Evolutionary conservation across 169 alveolate genomes (phyloP).

Genomic region (Plasmodium vinckei): DNA sequence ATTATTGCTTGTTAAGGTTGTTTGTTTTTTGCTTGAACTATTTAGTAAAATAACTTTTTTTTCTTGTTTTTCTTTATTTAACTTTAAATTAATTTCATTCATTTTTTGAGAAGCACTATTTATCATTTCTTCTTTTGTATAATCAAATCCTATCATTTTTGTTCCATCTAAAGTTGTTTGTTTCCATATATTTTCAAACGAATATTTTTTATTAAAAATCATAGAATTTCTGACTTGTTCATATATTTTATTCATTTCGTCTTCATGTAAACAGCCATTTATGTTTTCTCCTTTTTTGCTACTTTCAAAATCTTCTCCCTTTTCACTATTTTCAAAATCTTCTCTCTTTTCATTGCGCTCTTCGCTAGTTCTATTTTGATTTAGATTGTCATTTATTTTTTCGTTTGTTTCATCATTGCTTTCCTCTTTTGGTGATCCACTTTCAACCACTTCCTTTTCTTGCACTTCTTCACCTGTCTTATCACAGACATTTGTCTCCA

Average conservation of each 20-base stretch:
- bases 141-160: constrained; percentile 40
- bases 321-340: background rate
- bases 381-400: background rate
- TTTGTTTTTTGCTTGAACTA: background rate
- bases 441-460: background rate
- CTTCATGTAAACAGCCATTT: constrained; percentile 3
- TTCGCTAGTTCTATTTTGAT: background rate
- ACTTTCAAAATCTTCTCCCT: background rate
- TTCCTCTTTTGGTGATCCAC: background rate
- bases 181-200: constrained; percentile 26
- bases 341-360: background rate
- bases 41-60: constrained; percentile 22
- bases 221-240: constrained; percentile 41
- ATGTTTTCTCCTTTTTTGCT: background rate
- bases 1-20: background rate
- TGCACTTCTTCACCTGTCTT: background rate
- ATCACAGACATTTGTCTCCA: background rate
- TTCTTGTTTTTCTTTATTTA: constrained; percentile 16
- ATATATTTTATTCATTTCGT: constrained; percentile 26
- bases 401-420: background rate
- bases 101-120: constrained; percentile 45
- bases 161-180: constrained; percentile 9
- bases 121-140: constrained; percentile 17
- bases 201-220: constrained; percentile 19
- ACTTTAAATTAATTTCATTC: constrained; percentile 58